Conservation (phyloP, 805 yeast species). For the Candida morakotiae region DNA sequence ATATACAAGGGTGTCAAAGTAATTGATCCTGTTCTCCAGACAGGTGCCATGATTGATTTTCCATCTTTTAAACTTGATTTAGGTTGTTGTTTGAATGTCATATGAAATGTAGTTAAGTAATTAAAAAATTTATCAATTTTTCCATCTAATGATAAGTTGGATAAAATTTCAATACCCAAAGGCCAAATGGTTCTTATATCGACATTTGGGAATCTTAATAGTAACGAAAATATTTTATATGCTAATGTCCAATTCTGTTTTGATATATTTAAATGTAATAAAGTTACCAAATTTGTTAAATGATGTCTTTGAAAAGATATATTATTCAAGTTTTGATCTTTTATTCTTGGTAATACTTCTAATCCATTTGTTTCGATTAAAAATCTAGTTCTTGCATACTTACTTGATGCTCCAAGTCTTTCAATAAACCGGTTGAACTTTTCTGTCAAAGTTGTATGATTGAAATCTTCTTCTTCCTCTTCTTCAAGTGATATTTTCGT, state of each 20-base stretch:
- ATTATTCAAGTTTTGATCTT: slow-evolving; percentile 1
- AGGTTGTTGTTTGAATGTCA: slow-evolving; percentile 7
- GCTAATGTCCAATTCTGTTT: slow-evolving; percentile 53
- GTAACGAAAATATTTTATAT: slow-evolving; percentile 45
- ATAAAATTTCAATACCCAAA: slow-evolving; percentile 54
- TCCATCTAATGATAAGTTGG: neutral
- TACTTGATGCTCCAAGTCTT: slow-evolving; percentile 17
- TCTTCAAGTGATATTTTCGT: neutral
- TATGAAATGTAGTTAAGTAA: slow-evolving; percentile 31
- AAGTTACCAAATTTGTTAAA: slow-evolving; percentile 30
- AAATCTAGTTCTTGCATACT: slow-evolving; percentile 17
- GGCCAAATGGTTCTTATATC: slow-evolving; percentile 64
- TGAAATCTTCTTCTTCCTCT: slow-evolving; percentile 7
- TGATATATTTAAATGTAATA: slow-evolving; percentile 48
- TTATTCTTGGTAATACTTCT: slow-evolving; percentile 14
- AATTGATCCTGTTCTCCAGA: slow-evolving; percentile 37
- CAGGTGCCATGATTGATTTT: slow-evolving; percentile 24
- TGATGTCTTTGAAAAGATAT: slow-evolving; percentile 19
- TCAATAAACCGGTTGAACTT: slow-evolving; percentile 12
- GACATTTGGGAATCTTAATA: slow-evolving; percentile 45
- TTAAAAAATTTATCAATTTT: slow-evolving; percentile 32
- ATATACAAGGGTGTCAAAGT: slow-evolving; percentile 40
- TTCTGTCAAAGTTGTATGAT: slow-evolving; percentile 3
- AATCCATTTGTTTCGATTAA: slow-evolving; percentile 18
- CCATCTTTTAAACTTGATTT: neutral